phyloP scores from a whole-genome alignment of 148 eudicot species.

The Cornus controversa region DNA sequence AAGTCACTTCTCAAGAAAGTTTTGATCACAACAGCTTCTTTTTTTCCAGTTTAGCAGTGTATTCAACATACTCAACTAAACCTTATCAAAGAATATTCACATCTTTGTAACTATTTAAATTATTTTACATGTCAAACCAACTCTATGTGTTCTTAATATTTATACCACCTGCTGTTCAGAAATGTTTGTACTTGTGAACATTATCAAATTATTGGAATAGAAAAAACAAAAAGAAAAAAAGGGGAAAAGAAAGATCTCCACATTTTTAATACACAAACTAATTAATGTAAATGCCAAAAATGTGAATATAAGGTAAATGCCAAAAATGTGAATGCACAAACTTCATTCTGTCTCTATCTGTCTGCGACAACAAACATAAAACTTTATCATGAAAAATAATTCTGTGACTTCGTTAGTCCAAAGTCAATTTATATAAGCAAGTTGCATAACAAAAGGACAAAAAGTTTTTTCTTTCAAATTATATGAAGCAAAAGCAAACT shows the following conservation, averaged over 20 bases:
- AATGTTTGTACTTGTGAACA: no score
- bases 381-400: not conserved
- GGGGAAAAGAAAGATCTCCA: not conserved
- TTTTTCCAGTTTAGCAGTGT: no score
- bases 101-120: no score
- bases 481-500: not conserved
- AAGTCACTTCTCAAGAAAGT: no score
- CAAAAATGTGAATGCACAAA: not conserved
- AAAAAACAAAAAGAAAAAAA: no score
- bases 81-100: no score
- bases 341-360: not conserved
- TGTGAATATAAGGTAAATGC: not conserved
- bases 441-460: not conserved
- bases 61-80: no score
- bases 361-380: not conserved
- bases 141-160: no score
- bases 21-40: no score
- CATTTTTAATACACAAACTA: not conserved
- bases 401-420: not conserved
- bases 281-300: no score
- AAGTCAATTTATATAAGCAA: not conserved
- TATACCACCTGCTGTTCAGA: no score
- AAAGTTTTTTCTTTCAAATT: not conserved
- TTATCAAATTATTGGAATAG: not conserved
- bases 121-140: no score